Conservation (phyloP, 768 basidiomycete species). For the Lactarius sanguifluus region DNA sequence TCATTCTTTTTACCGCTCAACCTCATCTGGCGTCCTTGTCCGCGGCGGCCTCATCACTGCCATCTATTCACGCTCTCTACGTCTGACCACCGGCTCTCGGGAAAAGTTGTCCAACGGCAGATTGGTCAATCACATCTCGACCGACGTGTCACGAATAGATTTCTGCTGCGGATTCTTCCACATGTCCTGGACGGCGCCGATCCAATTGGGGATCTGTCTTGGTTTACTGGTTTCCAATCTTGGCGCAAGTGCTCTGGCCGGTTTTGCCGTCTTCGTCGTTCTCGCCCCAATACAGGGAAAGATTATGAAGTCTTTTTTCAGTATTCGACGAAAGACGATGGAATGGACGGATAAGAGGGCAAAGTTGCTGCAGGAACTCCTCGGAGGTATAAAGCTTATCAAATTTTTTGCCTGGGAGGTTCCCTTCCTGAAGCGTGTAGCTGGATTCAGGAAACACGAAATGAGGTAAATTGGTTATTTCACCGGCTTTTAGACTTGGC, state of each 20-base stretch:
- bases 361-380: slow-evolving; percentile 84
- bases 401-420: slow-evolving; percentile 90
- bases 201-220: slow-evolving; percentile 78
- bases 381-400: slow-evolving; percentile 89
- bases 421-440: slow-evolving; percentile 75
- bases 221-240: slow-evolving; percentile 71
- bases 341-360: slow-evolving; percentile 88
- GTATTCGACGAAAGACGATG: slow-evolving; percentile 72
- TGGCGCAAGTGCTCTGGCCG: slow-evolving; percentile 57
- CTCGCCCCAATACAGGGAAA: slow-evolving; percentile 72
- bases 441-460: slow-evolving; percentile 68
- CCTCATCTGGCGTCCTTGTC: slow-evolving; percentile 73
- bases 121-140: slow-evolving; percentile 91
- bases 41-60: slow-evolving; percentile 86
- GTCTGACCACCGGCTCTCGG: slow-evolving; percentile 75
- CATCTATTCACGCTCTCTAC: slow-evolving; percentile 76
- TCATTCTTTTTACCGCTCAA: slow-evolving; percentile 80
- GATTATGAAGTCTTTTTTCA: slow-evolving; percentile 73
- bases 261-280: slow-evolving; percentile 63
- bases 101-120: slow-evolving; percentile 82
- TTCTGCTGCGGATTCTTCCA: slow-evolving; percentile 82
- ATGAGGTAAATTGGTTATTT: slow-evolving; percentile 43
- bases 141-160: slow-evolving; percentile 88
- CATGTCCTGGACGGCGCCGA: slow-evolving; percentile 73
- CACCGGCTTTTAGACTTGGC: slow-evolving; percentile 9